Evolutionary conservation across 2,329 filamentous ascomycete species (phyloP).

Genomic region (Pseudopithomyces chartarum): DNA sequence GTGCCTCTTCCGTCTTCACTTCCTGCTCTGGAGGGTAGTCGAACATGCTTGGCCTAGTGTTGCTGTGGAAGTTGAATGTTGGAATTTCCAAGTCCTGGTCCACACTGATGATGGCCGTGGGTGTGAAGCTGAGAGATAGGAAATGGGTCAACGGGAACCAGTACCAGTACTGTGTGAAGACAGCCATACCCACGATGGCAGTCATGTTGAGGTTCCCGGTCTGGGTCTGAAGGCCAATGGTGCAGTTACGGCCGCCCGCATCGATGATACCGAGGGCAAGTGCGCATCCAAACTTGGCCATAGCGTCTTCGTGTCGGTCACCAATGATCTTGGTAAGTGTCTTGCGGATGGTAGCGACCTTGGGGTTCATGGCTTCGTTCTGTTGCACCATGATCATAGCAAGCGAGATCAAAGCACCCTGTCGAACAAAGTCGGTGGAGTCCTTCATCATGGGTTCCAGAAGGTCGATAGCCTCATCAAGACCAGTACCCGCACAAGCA

Average conservation of each 20-base stretch:
- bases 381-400: slow-evolving; percentile 99
- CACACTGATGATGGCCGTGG: slow-evolving; percentile 92
- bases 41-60: slow-evolving; percentile 91
- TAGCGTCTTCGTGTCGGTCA: slow-evolving; percentile 96
- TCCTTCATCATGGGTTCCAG: slow-evolving; percentile 99
- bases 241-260: slow-evolving; percentile 96
- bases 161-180: slow-evolving; percentile 99
- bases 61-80: slow-evolving; percentile 93
- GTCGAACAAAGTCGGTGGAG: slow-evolving; percentile 95
- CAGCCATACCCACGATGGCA: slow-evolving; percentile 94
- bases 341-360: slow-evolving; percentile 88
- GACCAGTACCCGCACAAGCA: slow-evolving; percentile 92
- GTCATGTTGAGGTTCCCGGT: slow-evolving; percentile 99
- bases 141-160: slow-evolving; percentile 99
- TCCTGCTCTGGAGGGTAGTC: slow-evolving; percentile 98
- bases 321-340: slow-evolving; percentile 91
- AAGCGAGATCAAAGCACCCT: slow-evolving; percentile 90
- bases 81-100: slow-evolving; percentile 94
- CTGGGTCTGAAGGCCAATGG: slow-evolving; percentile 95
- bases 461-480: slow-evolving; percentile 94
- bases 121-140: slow-evolving; percentile 93
- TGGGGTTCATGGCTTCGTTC: slow-evolving; percentile 98
- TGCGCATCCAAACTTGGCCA: slow-evolving; percentile 98
- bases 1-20: slow-evolving; percentile 90
- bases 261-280: slow-evolving; percentile 96